Percentiles rank a stretch among this genome's conserved stretches.
These are phyloP conservation scores for Fonsecaea multimorphosa DNA, from an alignment of 2,329 filamentous ascomycete genomes.

Conservation along the genomic window DNA sequence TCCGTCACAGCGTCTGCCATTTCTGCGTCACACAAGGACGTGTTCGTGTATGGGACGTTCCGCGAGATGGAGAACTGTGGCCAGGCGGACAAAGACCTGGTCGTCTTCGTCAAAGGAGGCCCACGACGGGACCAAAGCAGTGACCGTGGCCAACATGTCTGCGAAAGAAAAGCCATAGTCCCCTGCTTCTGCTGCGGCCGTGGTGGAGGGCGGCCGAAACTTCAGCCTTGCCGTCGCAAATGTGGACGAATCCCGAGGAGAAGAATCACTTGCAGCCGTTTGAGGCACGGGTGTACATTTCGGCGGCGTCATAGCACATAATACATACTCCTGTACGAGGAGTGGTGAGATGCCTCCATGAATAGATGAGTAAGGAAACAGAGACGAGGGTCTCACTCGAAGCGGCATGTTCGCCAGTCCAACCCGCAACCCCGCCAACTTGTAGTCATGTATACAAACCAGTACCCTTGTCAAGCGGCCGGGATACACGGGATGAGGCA, in stretches of 20 bases:
- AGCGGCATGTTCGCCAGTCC: no score
- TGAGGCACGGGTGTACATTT: constrained; percentile 6
- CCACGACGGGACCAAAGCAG: not conserved
- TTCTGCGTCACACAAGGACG: constrained; percentile 54
- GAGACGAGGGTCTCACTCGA: no score
- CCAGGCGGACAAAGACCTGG: not conserved
- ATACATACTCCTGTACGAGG: no score
- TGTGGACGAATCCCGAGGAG: not conserved
- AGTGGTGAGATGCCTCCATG: not conserved
- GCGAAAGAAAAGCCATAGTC: not conserved
- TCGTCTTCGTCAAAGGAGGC: constrained; percentile 10
- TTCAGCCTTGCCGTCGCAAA: constrained; percentile 5
- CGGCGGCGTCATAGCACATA: not conserved
- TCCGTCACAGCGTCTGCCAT: constrained; percentile 18
- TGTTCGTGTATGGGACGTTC: constrained; percentile 53
- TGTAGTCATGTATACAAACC: no score
- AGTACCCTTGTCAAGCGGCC: no score
- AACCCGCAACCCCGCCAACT: no score
- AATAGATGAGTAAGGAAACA: no score
- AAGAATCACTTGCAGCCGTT: constrained; percentile 6
- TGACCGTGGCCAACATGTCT: constrained; percentile 12
- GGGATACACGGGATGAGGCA: no score
- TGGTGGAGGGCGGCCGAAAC: not conserved
- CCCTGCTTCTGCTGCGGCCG: not conserved
- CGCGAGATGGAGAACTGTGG: not conserved